A percentile compares a stretch with the other conserved stretches of the same genome.
Evolutionary conservation across 139 green algal species (phyloP).

Genomic region (Auxenochlorella pyrenoidosa): DNA sequence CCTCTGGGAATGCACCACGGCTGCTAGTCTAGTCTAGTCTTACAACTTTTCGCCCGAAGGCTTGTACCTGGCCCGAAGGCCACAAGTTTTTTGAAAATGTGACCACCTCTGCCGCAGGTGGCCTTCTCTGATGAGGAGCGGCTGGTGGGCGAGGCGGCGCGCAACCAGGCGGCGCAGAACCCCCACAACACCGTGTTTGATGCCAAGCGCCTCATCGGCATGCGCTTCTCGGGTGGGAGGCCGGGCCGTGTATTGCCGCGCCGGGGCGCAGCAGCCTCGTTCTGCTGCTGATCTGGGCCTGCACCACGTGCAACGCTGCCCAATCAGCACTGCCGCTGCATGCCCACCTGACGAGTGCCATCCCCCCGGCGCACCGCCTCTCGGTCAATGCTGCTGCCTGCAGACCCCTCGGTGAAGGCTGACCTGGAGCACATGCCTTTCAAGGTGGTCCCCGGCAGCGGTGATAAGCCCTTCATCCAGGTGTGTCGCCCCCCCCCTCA

Average conservation of each 20-base stretch:
- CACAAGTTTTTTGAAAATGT: too few relatives aligned
- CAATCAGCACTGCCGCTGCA: not conserved
- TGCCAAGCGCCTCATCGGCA: conserved; percentile 97
- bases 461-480: conserved; percentile 91
- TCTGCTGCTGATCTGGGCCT: not conserved
- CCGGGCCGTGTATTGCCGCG: not conserved
- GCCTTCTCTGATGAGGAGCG: conserved; percentile 98
- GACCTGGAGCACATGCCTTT: conserved; percentile 97
- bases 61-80: too few relatives aligned
- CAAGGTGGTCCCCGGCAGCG: conserved; percentile 71
- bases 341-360: not conserved
- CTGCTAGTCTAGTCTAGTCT: too few relatives aligned
- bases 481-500: not conserved
- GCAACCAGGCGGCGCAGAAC: conserved; percentile 97
- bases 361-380: too few relatives aligned
- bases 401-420: conserved; percentile 82
- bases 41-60: too few relatives aligned
- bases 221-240: conserved; percentile 41
- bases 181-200: conserved; percentile 98
- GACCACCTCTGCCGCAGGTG: conserved; percentile 96
- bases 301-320: not conserved
- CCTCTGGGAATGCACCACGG: too few relatives aligned
- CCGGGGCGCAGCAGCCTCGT: not conserved
- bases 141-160: conserved; percentile 95
- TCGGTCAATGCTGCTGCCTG: too few relatives aligned